Conservation (phyloP, 345 rosid genomes). For the Citrus australasica region DNA sequence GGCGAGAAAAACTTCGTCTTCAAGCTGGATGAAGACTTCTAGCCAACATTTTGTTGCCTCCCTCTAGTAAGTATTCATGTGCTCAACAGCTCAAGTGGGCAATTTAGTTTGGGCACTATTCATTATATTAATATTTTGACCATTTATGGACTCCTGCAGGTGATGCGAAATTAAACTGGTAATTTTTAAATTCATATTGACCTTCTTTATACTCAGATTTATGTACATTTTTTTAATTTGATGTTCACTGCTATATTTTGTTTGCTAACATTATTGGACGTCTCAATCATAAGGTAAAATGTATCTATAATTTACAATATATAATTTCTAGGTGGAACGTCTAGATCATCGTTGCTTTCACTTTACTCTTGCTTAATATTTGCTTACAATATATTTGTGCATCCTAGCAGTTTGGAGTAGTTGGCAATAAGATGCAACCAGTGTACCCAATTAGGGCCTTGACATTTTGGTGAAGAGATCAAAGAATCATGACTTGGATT, state of each 20-base stretch:
- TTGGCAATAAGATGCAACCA: background rate
- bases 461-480: background rate
- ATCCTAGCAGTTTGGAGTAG: background rate
- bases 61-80: background rate
- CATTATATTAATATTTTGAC: background rate
- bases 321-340: constrained; percentile 2
- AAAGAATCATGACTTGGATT: background rate
- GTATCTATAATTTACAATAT: background rate
- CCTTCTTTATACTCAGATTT: background rate
- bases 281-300: background rate
- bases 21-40: constrained; percentile 76
- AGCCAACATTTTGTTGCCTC: constrained; percentile 11
- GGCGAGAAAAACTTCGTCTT: constrained; percentile 64
- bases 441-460: too few relatives aligned
- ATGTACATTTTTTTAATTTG: background rate
- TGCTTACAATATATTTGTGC: background rate
- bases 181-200: background rate
- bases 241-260: background rate
- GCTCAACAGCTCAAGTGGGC: background rate
- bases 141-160: background rate
- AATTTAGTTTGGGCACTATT: constrained; percentile 1
- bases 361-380: background rate
- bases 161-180: background rate
- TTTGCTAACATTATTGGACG: background rate
- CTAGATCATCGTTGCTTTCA: background rate